These are phyloP conservation scores for Apiotrichum brassicae DNA, from an alignment of 1,284 basidiomycete genomes.

Conservation along the genomic window DNA sequence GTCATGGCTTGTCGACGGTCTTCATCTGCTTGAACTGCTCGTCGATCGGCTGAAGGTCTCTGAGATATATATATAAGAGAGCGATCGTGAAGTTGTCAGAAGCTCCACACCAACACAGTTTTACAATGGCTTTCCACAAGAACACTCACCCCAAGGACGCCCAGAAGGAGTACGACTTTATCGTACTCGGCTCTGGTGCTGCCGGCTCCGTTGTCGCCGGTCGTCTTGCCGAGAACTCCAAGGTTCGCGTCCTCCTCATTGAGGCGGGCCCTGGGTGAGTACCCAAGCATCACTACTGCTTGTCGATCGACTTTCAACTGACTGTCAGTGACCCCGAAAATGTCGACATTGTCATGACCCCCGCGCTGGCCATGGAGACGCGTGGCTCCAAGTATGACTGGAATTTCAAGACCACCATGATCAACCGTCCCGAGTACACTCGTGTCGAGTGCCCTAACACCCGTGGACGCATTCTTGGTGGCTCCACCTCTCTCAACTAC, in stretches of 20 bases:
- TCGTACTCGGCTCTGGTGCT: conserved; percentile 56
- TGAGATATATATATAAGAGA: no score
- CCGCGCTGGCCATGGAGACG: conserved; percentile 51
- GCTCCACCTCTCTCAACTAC: conserved; percentile 58
- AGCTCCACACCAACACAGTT: background rate
- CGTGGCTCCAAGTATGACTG: conserved; percentile 14
- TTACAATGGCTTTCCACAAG: conserved; percentile 1
- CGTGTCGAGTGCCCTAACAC: conserved; percentile 13
- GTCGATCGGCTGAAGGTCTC: no score
- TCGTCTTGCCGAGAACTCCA: conserved; percentile 53
- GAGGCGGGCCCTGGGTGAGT: conserved; percentile 50
- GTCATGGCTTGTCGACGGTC: no score
- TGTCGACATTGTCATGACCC: conserved; percentile 53
- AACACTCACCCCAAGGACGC: conserved; percentile 7
- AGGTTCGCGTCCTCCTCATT: conserved; percentile 53
- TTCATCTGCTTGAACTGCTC: no score
- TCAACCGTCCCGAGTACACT: conserved; percentile 11
- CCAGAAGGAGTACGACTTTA: conserved; percentile 49
- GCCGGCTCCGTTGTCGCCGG: conserved; percentile 57
- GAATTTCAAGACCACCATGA: conserved; percentile 16
- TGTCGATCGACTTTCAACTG: background rate
- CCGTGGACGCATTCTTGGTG: conserved; percentile 57
- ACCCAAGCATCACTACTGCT: background rate
- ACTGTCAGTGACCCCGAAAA: conserved; percentile 48
- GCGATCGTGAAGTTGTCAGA: no score